Evolutionary conservation across 306 rosid genomes (phyloP).

Genomic region (Ammopiptanthus mongolicus): DNA sequence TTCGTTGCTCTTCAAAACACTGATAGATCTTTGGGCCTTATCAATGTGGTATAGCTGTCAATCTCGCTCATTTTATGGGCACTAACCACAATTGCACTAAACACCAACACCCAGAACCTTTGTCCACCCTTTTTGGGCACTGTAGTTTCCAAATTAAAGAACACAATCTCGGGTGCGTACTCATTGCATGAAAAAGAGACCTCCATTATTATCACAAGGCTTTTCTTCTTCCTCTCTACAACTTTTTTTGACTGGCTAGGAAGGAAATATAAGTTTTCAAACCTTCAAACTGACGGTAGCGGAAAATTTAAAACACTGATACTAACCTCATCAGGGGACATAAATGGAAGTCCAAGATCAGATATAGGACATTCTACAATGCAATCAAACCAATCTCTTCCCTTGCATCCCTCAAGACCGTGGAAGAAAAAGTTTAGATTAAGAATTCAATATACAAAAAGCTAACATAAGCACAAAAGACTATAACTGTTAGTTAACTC

Average conservation of each 20-base stretch:
- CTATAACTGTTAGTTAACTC: background rate
- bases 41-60: slow-evolving; percentile 66
- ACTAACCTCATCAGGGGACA: slow-evolving; percentile 56
- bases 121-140: slow-evolving; percentile 71
- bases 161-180: slow-evolving; percentile 57
- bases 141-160: slow-evolving; percentile 91
- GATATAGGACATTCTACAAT: slow-evolving; percentile 55
- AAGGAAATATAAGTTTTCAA: slow-evolving; percentile 7
- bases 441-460: background rate
- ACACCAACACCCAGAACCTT: slow-evolving; percentile 68
- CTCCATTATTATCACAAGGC: slow-evolving; percentile 41
- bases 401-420: slow-evolving; percentile 59
- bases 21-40: slow-evolving; percentile 62
- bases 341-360: slow-evolving; percentile 90
- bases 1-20: slow-evolving; percentile 50
- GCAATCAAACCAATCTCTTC: slow-evolving; percentile 92
- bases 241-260: slow-evolving; percentile 41
- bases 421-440: background rate
- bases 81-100: slow-evolving; percentile 83
- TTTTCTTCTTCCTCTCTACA: background rate
- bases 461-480: background rate
- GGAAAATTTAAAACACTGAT: background rate
- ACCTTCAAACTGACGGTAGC: slow-evolving; percentile 12
- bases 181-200: slow-evolving; percentile 37
- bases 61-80: slow-evolving; percentile 68